Conservation (phyloP, 2,329 filamentous ascomycete genomes). For the Xylaria sp. region DNA sequence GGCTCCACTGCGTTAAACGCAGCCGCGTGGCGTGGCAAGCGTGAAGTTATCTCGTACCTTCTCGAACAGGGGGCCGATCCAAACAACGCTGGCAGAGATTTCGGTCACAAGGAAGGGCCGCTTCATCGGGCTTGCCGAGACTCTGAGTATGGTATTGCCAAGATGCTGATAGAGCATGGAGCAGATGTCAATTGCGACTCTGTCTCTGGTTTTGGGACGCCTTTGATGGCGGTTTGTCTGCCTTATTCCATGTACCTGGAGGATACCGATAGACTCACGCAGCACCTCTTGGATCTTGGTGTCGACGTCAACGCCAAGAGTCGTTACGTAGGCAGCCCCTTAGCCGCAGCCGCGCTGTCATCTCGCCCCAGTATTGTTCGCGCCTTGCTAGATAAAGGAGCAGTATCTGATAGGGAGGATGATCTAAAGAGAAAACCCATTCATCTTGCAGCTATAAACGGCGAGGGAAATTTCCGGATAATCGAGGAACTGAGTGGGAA, state of each 20-base stretch:
- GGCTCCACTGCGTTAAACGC: not conserved
- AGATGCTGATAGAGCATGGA: slow-evolving; percentile 17
- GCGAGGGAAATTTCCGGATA: slow-evolving; percentile 18
- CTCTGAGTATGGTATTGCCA: slow-evolving; percentile 6
- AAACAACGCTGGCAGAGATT: not conserved
- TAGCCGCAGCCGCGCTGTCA: slow-evolving; percentile 15
- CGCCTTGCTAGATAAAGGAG: slow-evolving; percentile 12
- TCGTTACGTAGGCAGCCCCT: slow-evolving; percentile 17
- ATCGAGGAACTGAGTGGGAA: not conserved
- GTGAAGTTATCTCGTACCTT: slow-evolving; percentile 11
- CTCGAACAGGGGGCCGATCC: slow-evolving; percentile 19
- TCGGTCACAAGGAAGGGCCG: slow-evolving; percentile 9
- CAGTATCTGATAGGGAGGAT: slow-evolving; percentile 3
- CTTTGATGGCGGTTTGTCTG: slow-evolving; percentile 18
- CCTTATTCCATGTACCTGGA: slow-evolving; percentile 3
- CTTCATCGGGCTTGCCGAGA: slow-evolving; percentile 11
- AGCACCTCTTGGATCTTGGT: slow-evolving; percentile 8
- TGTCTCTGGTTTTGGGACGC: slow-evolving; percentile 14
- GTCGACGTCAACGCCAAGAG: slow-evolving; percentile 8
- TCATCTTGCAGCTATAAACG: slow-evolving; percentile 20
- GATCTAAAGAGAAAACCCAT: slow-evolving; percentile 14
- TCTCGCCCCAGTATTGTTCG: slow-evolving; percentile 9
- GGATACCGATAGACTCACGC: slow-evolving; percentile 12
- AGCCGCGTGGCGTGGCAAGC: not conserved
- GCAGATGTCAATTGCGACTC: slow-evolving; percentile 17